These are phyloP conservation scores for Mesembryanthemum crystallinum DNA, from an alignment of 148 eudicot species.

Conservation along the genomic window DNA sequence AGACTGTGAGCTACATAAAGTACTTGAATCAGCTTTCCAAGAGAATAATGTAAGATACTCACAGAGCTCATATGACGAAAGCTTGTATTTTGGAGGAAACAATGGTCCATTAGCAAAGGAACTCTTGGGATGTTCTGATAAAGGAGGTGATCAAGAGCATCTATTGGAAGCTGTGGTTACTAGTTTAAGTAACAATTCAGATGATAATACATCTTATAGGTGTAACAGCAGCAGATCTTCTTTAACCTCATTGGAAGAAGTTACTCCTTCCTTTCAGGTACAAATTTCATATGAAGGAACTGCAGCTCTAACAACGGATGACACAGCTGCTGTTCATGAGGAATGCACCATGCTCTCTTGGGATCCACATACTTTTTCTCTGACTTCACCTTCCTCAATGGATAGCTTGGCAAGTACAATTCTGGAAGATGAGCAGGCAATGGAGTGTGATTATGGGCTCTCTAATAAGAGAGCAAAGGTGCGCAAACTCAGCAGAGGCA, in stretches of 20 bases:
- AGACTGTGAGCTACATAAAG: constrained; percentile 46
- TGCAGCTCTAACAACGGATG: background rate
- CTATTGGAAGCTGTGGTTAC: constrained; percentile 44
- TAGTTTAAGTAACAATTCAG: constrained; percentile 26
- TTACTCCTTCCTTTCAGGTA: constrained; percentile 29
- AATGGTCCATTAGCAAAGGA: constrained; percentile 10
- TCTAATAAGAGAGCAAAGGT: constrained; percentile 28
- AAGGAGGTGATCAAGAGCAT: constrained; percentile 33
- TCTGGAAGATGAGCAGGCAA: constrained; percentile 32
- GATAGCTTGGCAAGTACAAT: constrained; percentile 41
- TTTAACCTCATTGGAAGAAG: constrained; percentile 29
- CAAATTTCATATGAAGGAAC: constrained; percentile 29
- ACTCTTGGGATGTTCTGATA: constrained; percentile 29
- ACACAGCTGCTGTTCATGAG: constrained; percentile 4
- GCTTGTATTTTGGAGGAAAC: background rate
- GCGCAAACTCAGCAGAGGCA: constrained; percentile 38
- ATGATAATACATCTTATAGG: constrained; percentile 26
- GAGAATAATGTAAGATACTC: constrained; percentile 16
- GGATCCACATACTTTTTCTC: constrained; percentile 18
- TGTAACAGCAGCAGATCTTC: constrained; percentile 24
- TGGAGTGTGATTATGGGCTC: constrained; percentile 15
- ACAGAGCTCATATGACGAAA: constrained; percentile 19
- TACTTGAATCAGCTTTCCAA: constrained; percentile 33
- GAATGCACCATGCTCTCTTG: constrained; percentile 21
- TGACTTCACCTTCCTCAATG: constrained; percentile 36